Evolutionary conservation across 164 flowering plant species (phyloP).

Genomic region (Umbellularia californica): DNA sequence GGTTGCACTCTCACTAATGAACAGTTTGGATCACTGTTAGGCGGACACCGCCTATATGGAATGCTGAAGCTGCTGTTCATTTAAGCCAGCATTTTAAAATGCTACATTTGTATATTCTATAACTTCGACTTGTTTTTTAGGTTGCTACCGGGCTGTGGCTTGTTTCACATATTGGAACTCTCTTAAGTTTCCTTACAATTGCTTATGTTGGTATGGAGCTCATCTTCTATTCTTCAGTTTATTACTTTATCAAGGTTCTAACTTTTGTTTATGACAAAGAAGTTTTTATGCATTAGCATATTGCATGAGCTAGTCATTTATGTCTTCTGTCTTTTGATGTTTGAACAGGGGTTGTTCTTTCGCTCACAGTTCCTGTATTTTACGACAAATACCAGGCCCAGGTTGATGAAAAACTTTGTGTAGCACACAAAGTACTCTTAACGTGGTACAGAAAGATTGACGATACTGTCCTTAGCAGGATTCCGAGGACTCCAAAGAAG

Average conservation of each 20-base stretch:
- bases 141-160: conserved; percentile 56
- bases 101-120: not conserved
- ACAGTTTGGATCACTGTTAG: not conserved
- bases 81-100: not conserved
- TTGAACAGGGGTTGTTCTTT: conserved; percentile 57
- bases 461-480: conserved; percentile 43
- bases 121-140: conserved; percentile 28
- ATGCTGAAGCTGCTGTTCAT: not conserved
- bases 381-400: conserved; percentile 70
- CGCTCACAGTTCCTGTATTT: conserved; percentile 59
- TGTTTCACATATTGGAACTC: conserved; percentile 62
- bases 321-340: not conserved
- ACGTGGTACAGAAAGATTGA: conserved; percentile 54
- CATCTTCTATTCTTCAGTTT: not conserved
- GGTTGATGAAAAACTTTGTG: conserved; percentile 55
- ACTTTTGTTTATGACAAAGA: not conserved
- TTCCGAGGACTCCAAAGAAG: conserved; percentile 30
- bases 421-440: conserved; percentile 26
- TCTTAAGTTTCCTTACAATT: conserved; percentile 71
- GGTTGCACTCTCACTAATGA: too few species aligned
- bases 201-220: conserved; percentile 60
- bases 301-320: not conserved
- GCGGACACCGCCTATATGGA: not conserved
- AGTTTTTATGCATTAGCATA: not conserved
- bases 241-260: not conserved